These are phyloP conservation scores for Rhizopus arrhizus DNA, from an alignment of 371 early-diverging fungal species.

Conservation along the genomic window DNA sequence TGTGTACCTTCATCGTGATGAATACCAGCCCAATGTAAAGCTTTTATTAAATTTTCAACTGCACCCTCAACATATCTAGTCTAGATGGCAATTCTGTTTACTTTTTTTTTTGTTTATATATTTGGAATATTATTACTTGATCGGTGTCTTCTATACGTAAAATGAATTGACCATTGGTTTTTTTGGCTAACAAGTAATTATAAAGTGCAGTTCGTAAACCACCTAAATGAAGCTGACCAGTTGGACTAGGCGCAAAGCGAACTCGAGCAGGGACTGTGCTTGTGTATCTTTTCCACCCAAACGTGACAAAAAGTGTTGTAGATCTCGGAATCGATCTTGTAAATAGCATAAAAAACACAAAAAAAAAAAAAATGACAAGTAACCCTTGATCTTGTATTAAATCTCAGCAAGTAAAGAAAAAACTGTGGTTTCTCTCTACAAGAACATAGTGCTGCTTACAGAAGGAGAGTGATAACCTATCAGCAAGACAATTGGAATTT, in stretches of 20 bases:
- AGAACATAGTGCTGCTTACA: no score
- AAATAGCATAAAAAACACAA: no score
- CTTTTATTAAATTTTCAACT: slow-evolving; percentile 64
- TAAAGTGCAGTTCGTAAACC: slow-evolving; percentile 92
- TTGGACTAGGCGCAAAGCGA: slow-evolving; percentile 95
- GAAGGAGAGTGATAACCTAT: no score
- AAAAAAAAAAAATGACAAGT: no score
- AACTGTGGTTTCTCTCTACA: no score
- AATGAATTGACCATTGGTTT: slow-evolving; percentile 76
- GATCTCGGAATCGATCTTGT: no score
- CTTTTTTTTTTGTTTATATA: slow-evolving; percentile 1
- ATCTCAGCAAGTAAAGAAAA: no score
- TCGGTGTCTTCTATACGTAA: slow-evolving; percentile 96
- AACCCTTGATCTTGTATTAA: no score
- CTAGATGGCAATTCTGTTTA: not conserved
- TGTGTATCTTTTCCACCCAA: no score
- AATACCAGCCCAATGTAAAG: slow-evolving; percentile 82
- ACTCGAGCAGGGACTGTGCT: slow-evolving; percentile 58
- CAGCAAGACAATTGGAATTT: no score
- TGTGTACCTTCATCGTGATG: slow-evolving; percentile 73
- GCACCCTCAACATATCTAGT: slow-evolving; percentile 80
- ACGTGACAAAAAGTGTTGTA: no score
- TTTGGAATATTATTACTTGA: slow-evolving; percentile 47
- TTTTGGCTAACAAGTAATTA: slow-evolving; percentile 83
- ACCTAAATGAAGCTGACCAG: slow-evolving; percentile 91